These are phyloP conservation scores for Penicillium nucicola DNA, from an alignment of 495 filamentous ascomycete genomes.

Conservation along the genomic window DNA sequence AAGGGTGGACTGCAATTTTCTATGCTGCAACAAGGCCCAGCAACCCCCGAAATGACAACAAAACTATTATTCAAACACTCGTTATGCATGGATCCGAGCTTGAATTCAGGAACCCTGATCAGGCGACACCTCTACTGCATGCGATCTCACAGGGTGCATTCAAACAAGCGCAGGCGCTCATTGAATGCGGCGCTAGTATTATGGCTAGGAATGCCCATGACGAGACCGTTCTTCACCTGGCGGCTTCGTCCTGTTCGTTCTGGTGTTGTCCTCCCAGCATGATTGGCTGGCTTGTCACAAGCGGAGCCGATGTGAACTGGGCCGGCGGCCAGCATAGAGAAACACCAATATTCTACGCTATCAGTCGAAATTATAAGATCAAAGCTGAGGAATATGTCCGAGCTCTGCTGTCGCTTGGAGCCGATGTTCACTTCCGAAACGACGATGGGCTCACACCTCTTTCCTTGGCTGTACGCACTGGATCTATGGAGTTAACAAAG, in stretches of 20 bases:
- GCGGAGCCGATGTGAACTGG: conserved; percentile 5
- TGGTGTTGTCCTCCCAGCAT: neutral
- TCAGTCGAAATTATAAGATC: neutral
- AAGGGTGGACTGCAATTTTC: conserved; percentile 6
- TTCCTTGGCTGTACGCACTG: neutral
- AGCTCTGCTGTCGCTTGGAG: conserved; percentile 2
- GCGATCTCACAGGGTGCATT: neutral
- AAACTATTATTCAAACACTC: conserved; percentile 4
- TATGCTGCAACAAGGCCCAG: neutral
- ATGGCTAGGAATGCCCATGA: neutral
- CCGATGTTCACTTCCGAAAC: conserved; percentile 5
- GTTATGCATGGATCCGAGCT: neutral
- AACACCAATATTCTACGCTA: conserved; percentile 7
- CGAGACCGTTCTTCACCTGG: neutral
- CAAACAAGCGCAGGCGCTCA: neutral
- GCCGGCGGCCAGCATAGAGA: neutral
- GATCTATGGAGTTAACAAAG: neutral
- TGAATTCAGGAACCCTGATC: neutral
- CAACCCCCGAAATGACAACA: neutral
- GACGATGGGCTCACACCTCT: conserved; percentile 5
- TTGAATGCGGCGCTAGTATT: conserved; percentile 1
- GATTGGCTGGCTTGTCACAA: conserved; percentile 1
- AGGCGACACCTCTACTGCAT: conserved; percentile 1
- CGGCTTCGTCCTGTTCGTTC: neutral
- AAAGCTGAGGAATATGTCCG: neutral